Evolutionary conservation across 169 alveolate species (phyloP).

Genomic region (Cryptosporidium meleagridis): DNA sequence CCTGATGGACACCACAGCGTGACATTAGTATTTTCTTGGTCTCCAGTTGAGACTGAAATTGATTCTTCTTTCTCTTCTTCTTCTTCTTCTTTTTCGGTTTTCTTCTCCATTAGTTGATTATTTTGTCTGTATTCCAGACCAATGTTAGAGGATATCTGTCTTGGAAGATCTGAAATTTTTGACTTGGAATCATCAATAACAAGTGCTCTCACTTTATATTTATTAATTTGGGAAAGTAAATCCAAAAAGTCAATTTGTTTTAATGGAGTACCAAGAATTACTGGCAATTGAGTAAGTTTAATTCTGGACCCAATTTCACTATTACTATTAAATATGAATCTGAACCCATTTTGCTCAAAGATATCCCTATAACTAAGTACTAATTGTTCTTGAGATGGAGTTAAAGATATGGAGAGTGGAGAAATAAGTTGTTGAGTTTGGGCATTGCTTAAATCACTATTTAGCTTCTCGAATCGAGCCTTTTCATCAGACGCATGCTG

Average conservation of each 20-base stretch:
- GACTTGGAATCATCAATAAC: not conserved
- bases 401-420: conserved; percentile 90
- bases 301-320: conserved; percentile 28
- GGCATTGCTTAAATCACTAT: conserved; percentile 84
- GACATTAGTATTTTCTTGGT: conserved; percentile 1
- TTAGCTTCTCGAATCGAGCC: conserved; percentile 89
- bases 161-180: not conserved
- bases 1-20: conserved; percentile 62
- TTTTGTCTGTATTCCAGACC: too few relatives aligned
- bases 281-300: conserved; percentile 40
- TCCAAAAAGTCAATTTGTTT: conserved; percentile 74
- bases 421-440: conserved; percentile 89
- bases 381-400: conserved; percentile 85
- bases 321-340: conserved; percentile 62
- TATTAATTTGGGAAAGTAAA: conserved; percentile 74
- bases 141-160: not conserved
- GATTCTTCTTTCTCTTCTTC: conserved; percentile 77
- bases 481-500: conserved; percentile 99
- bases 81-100: conserved; percentile 23
- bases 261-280: conserved; percentile 55
- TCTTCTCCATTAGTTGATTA: conserved; percentile 32
- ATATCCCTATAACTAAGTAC: conserved; percentile 82
- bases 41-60: conserved; percentile 28
- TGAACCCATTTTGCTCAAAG: conserved; percentile 88
- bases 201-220: not conserved